Evolutionary conservation across 345 rosid genomes (phyloP).

Genomic region (Bruguiera gymnorhiza): DNA sequence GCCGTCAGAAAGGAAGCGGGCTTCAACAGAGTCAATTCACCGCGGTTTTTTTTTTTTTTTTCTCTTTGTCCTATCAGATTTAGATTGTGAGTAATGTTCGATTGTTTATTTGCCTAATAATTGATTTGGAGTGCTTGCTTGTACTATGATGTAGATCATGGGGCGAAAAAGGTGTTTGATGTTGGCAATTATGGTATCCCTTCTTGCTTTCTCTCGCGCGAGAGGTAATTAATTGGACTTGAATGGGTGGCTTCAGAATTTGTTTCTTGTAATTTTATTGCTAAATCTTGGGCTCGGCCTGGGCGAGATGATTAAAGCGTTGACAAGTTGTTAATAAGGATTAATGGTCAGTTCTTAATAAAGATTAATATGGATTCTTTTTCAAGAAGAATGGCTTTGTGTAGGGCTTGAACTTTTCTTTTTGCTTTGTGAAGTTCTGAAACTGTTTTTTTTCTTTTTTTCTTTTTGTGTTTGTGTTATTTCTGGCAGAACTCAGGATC

Average conservation of each 20-base stretch:
- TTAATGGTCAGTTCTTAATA: too few relatives aligned
- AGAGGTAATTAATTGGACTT: slow-evolving; percentile 40
- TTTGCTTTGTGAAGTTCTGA: neutral
- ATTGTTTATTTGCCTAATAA: neutral
- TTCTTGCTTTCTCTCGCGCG: slow-evolving; percentile 32
- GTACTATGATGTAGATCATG: slow-evolving; percentile 39
- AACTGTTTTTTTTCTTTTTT: neutral
- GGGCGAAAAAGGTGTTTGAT: slow-evolving; percentile 35
- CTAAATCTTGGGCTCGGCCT: neutral
- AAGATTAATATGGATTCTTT: too few relatives aligned
- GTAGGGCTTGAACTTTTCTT: neutral
- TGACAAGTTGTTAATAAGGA: too few relatives aligned
- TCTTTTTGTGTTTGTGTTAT: too few relatives aligned
- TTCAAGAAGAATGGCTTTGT: neutral
- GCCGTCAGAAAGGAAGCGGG: too few relatives aligned
- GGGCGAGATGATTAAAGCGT: too few relatives aligned
- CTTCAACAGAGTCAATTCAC: too few relatives aligned
- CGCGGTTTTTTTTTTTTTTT: neutral
- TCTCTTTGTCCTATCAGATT: neutral
- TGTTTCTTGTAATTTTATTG: neutral
- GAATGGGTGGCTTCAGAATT: neutral
- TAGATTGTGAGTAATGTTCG: neutral
- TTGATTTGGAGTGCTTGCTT: neutral
- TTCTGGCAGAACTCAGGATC: slow-evolving; percentile 47
- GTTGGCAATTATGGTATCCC: slow-evolving; percentile 27